phyloP scores from a whole-genome alignment of 129 eudicot genomes.

The Ambrosia artemisiifolia region DNA sequence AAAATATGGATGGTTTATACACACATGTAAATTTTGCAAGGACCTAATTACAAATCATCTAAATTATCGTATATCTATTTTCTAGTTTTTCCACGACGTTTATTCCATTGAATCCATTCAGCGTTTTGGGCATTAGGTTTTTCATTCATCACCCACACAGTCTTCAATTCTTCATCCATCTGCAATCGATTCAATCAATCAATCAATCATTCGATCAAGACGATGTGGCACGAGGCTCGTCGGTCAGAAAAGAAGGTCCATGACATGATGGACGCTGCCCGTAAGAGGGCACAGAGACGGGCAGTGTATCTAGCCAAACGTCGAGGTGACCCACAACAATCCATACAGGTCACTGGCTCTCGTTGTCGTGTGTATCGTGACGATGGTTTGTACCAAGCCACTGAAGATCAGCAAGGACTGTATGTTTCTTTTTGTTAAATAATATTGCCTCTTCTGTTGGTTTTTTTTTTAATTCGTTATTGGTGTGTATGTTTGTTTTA shows the following conservation, averaged over 20 bases:
- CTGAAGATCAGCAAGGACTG: constrained; percentile 96
- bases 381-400: constrained; percentile 80
- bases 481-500: neutral
- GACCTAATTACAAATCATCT: constrained; percentile 4
- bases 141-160: neutral
- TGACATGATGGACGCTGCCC: constrained; percentile 99
- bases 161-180: neutral
- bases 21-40: neutral
- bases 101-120: neutral
- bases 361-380: constrained; percentile 88
- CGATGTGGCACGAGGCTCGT: constrained; percentile 99
- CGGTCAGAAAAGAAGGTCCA: constrained; percentile 98
- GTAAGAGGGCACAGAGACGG: constrained; percentile 92
- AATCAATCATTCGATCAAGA: constrained; percentile 15
- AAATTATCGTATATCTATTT: neutral
- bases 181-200: constrained; percentile 19
- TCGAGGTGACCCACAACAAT: constrained; percentile 98
- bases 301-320: constrained; percentile 92
- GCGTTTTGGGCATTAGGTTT: constrained; percentile 21
- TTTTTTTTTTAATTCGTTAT: neutral
- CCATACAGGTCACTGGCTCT: constrained; percentile 80
- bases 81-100: neutral
- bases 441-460: neutral
- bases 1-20: neutral
- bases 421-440: constrained; percentile 32